These are phyloP conservation scores for Teunomyces aglyptinius DNA, from an alignment of 805 yeast genomes.

Conservation along the genomic window DNA sequence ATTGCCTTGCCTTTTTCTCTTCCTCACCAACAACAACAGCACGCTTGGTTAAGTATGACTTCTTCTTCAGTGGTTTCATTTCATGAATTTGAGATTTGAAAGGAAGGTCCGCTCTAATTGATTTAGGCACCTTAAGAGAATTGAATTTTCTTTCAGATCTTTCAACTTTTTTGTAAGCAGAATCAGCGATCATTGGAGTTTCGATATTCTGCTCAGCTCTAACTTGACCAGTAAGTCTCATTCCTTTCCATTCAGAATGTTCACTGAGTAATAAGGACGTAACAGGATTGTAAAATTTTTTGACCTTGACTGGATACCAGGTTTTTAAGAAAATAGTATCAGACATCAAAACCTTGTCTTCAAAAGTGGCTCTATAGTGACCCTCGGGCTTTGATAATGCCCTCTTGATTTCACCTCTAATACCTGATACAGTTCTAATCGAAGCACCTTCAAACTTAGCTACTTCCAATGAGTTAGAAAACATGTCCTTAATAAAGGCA, in stretches of 20 bases:
- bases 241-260: constrained; percentile 91
- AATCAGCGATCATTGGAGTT: constrained; percentile 56
- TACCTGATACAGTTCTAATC: constrained; percentile 94
- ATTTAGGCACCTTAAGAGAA: constrained; percentile 80
- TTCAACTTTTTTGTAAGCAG: constrained; percentile 68
- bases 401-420: constrained; percentile 94
- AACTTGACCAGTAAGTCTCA: constrained; percentile 92
- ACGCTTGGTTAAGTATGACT: constrained; percentile 79
- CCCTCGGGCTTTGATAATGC: constrained; percentile 96
- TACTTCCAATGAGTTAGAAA: constrained; percentile 85
- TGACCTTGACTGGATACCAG: constrained; percentile 93
- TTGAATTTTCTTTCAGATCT: constrained; percentile 83
- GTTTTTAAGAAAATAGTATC: constrained; percentile 89
- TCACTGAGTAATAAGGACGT: constrained; percentile 77
- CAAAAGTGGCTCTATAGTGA: constrained; percentile 92
- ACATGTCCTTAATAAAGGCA: constrained; percentile 97
- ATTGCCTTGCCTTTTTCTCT: constrained; percentile 87
- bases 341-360: constrained; percentile 87
- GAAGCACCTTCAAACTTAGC: constrained; percentile 98
- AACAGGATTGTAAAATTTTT: constrained; percentile 93
- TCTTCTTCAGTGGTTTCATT: constrained; percentile 84
- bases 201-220: constrained; percentile 70
- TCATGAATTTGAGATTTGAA: constrained; percentile 86
- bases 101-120: constrained; percentile 76
- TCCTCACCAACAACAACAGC: constrained; percentile 93